Evolutionary conservation across 352 stramenopile genomes (phyloP), one percentile per base, ranked within the genome.

Genomic region (Phytophthora citrophthora): DNA sequence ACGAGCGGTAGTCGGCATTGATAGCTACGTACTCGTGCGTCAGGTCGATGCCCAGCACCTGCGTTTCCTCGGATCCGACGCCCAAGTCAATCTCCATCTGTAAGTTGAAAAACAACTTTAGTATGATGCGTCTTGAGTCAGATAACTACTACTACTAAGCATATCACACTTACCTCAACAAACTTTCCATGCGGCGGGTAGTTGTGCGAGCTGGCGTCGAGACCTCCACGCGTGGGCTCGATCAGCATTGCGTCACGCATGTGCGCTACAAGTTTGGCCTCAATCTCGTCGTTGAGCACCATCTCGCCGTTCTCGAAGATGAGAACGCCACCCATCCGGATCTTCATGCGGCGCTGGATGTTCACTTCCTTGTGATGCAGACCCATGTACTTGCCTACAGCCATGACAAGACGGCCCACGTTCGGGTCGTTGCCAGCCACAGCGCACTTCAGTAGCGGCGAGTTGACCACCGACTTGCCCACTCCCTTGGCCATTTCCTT

Each of bases 1-100:
- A 99, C 75, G 95, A 99, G 44, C 97, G 90, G 74, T 99, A 99
- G 72, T 99, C 97, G 47, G 97, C 97, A 82, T 99, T 99, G 64
- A 99, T 97, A 32, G 90, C 83, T 32, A 99, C 96, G 69, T 99
- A 99, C 79, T 99, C 97, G 74, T 98, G 90, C 39, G 97, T 99
- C 63, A 99, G 83, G 71, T 99, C 97, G 70, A 97, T 98, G 44
- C 97, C 97, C 29, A 98, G 80, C 9, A 99, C 94, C 48, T 89
- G 88, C 15, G 86, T 84, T 58, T 87, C 70, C 48, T 89, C 79
- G n/a, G 79, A 85, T 26, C 88, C 90, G 44, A 94, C 77, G n/a
- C 87, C 89, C 63, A 99, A 81, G 65, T 98, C 93, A 47, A 99
- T 86, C 16, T 97, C 88, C 65, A 99, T 97, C 80, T 91, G 26